These are phyloP conservation scores for Boletus eberwhitei DNA, from an alignment of 768 basidiomycete species.

Conservation along the genomic window DNA sequence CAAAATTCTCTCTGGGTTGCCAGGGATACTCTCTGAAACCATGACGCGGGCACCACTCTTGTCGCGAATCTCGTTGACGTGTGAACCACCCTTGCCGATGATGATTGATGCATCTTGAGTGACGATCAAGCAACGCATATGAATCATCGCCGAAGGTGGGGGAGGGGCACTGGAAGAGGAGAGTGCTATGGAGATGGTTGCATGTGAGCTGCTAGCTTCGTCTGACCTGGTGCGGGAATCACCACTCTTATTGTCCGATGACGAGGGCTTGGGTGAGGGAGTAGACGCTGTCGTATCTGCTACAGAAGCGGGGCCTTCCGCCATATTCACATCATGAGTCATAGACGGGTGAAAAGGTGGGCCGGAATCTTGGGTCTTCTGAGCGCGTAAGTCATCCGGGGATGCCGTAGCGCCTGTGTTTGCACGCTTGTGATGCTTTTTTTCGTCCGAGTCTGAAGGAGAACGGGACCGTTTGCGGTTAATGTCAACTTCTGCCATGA, in stretches of 20 bases:
- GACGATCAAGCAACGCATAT: conserved; percentile 97
- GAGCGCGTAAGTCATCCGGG: conserved; percentile 58
- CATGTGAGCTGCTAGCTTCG: conserved; percentile 38
- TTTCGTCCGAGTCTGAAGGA: conserved; percentile 75
- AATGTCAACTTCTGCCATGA: conserved; percentile 83
- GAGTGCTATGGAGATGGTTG: conserved; percentile 47
- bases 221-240: conserved; percentile 35
- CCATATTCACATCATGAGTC: conserved; percentile 63
- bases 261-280: conserved; percentile 50
- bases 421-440: conserved; percentile 78
- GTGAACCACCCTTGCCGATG: conserved; percentile 92
- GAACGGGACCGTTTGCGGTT: conserved; percentile 87
- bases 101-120: conserved; percentile 99
- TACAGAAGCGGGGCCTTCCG: conserved; percentile 38
- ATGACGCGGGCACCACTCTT: conserved; percentile 95
- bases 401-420: conserved; percentile 69
- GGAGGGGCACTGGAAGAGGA: conserved; percentile 46
- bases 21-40: conserved; percentile 97
- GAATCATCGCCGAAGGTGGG: conserved; percentile 79
- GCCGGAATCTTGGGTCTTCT: conserved; percentile 45
- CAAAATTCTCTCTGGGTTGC: conserved; percentile 98
- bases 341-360: conserved; percentile 37
- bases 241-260: conserved; percentile 43
- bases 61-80: conserved; percentile 98
- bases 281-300: conserved; percentile 51